A percentile compares a stretch with the other conserved stretches of the same genome.
Conservation (phyloP, 2,329 filamentous ascomycete genomes). For the Xylariaceae sp. region DNA sequence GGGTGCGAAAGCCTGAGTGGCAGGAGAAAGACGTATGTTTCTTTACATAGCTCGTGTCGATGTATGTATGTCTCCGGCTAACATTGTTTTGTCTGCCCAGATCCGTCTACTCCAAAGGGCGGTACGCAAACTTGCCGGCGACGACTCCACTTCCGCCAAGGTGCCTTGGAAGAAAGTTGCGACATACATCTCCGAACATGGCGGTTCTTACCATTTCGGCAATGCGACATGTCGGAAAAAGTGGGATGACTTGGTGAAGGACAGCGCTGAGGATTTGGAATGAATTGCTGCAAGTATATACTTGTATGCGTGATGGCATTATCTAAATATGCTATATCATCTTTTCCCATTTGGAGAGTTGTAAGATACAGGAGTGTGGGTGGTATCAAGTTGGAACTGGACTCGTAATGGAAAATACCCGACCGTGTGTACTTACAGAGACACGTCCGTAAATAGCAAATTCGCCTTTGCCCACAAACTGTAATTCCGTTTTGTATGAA, state of each 20-base stretch:
- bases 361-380: slow-evolving; percentile 15
- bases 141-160: slow-evolving; percentile 33
- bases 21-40: slow-evolving; percentile 59
- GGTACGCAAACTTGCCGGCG: slow-evolving; percentile 37
- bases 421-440: slow-evolving; percentile 26
- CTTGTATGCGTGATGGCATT: no score
- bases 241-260: slow-evolving; percentile 47
- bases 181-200: slow-evolving; percentile 48
- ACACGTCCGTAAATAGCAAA: not conserved
- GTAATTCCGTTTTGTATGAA: no score
- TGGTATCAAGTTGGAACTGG: not conserved
- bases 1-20: slow-evolving; percentile 68
- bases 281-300: no score
- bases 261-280: not conserved
- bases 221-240: slow-evolving; percentile 58
- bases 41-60: not conserved
- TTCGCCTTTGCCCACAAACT: no score
- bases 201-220: slow-evolving; percentile 59
- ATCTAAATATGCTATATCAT: no score
- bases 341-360: slow-evolving; percentile 4
- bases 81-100: slow-evolving; percentile 28
- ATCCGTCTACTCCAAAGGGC: slow-evolving; percentile 44
- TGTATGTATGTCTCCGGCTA: not conserved
- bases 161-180: slow-evolving; percentile 58
- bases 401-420: slow-evolving; percentile 8